Base-by-base conservation (phyloP, 306 rosid genomes). In the Rosa rugosa region DNA sequence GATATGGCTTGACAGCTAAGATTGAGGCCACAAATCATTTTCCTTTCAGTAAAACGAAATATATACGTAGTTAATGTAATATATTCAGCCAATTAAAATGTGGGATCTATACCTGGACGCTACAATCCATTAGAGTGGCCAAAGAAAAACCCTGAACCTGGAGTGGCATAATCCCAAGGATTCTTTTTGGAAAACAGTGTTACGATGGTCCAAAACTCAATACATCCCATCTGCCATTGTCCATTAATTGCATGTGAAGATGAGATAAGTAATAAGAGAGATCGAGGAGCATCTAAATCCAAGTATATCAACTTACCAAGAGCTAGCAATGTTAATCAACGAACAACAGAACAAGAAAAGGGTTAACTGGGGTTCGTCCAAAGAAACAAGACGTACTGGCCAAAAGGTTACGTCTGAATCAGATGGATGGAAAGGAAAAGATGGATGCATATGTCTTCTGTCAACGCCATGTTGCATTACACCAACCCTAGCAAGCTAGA, bases 361-460 rank as follows among this genome's bases (percentile, higher is more conserved):
- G 63, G 60, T 66, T 77, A 56, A 20, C 67, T 73, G 74, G 71
- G 38, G 50, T 77, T 77, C 57, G 53, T 70, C 62, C 75, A 46
- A 76, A 71, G 59, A 75, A 74, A 74, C 59, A 60, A 50, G 18
- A 57, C 51, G 54, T 51, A 72, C 42, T 23, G 81, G 79, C 18
- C 73, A 72, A 80, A 73, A 79, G 89, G 87, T 76, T 62, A 82
- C 75, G 89, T 88, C 86, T 59, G 84, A 85, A 77, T 81, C 76
- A 76, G 84, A 78, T 54, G 74, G 86, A 76, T 69, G 75, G 80
- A 20, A 60, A 63, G 40, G 79, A 62, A 85, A 68, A 57, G 87
- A 85, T 69, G 78, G 84, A 83, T 80, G 77, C 80, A 81, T 80
- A 64, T 4, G 17, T 36, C 20, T 72, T 80, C 64, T 82, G 82